Conservation (phyloP, 2,329 filamentous ascomycete genomes). For the Aspergillus proliferans region DNA sequence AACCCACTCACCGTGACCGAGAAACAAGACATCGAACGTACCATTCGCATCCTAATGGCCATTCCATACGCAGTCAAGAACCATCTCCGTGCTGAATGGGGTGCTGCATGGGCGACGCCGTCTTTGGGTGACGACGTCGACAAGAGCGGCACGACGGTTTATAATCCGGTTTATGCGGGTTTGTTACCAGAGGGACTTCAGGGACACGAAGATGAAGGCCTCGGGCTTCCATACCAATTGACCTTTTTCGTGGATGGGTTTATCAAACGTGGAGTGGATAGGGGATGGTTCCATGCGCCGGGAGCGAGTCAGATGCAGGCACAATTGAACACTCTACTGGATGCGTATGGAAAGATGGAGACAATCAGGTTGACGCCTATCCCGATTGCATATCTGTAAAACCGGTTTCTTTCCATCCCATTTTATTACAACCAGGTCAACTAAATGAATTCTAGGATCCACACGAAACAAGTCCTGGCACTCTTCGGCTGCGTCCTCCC, state of each 20-base stretch:
- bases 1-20: slow-evolving; percentile 38
- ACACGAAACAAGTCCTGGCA: slow-evolving; percentile 58
- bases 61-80: slow-evolving; percentile 60
- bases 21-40: slow-evolving; percentile 52
- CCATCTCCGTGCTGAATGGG: slow-evolving; percentile 59
- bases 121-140: slow-evolving; percentile 23
- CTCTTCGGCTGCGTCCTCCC: slow-evolving; percentile 56
- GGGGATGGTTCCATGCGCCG: slow-evolving; percentile 56
- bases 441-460: slow-evolving; percentile 42
- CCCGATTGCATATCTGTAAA: slow-evolving; percentile 55
- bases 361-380: slow-evolving; percentile 60
- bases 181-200: slow-evolving; percentile 46
- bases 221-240: slow-evolving; percentile 56
- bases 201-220: slow-evolving; percentile 53
- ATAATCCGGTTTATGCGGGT: slow-evolving; percentile 46
- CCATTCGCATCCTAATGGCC: slow-evolving; percentile 54
- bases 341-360: slow-evolving; percentile 59
- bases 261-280: slow-evolving; percentile 50
- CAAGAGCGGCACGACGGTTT: slow-evolving; percentile 23
- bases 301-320: slow-evolving; percentile 53
- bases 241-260: slow-evolving; percentile 56
- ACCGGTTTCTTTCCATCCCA: neutral
- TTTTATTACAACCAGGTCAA: neutral
- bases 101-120: slow-evolving; percentile 34
- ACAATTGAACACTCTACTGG: slow-evolving; percentile 51